A percentile compares a stretch with the other conserved stretches of the same genome.
These are phyloP conservation scores for Neohortaea acidophila DNA, from an alignment of 495 filamentous ascomycete species.

Conservation along the genomic window DNA sequence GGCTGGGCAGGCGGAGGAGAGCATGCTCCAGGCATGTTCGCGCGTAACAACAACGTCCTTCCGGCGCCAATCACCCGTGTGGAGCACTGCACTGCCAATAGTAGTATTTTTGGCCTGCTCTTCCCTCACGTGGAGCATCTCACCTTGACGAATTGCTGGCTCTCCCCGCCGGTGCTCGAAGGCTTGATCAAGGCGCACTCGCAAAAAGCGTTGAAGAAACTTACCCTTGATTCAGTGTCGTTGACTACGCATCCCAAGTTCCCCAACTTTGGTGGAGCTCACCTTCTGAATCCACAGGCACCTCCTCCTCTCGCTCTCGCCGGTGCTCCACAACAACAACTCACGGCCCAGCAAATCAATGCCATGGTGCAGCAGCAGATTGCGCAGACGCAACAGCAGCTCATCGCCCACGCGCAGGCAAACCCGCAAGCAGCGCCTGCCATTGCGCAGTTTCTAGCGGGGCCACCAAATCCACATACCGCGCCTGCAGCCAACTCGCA, in stretches of 20 bases:
- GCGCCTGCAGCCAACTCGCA: background rate
- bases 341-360: background rate
- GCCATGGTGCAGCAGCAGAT: background rate
- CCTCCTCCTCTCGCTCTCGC: too few species aligned
- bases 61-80: conserved; percentile 33
- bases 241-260: conserved; percentile 21
- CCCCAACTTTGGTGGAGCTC: too few species aligned
- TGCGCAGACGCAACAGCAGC: background rate
- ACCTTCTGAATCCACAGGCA: too few species aligned
- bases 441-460: too few species aligned
- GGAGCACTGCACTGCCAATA: background rate
- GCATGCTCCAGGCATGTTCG: conserved; percentile 35
- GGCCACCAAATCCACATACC: too few species aligned
- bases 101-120: conserved; percentile 1
- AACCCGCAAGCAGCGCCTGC: background rate
- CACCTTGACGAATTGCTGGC: conserved; percentile 27
- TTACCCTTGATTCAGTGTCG: conserved; percentile 25
- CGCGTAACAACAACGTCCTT: conserved; percentile 37
- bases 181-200: conserved; percentile 19
- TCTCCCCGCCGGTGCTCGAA: conserved; percentile 20
- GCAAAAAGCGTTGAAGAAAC: conserved; percentile 11
- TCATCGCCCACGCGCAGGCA: background rate
- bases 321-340: background rate
- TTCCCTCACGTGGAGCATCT: conserved; percentile 24
- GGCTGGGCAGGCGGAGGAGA: conserved; percentile 45